Percentiles rank a stretch among this genome's conserved stretches.
Evolutionary conservation across 2,329 filamentous ascomycete species (phyloP).

Genomic region (Thielaviopsis musarum): DNA sequence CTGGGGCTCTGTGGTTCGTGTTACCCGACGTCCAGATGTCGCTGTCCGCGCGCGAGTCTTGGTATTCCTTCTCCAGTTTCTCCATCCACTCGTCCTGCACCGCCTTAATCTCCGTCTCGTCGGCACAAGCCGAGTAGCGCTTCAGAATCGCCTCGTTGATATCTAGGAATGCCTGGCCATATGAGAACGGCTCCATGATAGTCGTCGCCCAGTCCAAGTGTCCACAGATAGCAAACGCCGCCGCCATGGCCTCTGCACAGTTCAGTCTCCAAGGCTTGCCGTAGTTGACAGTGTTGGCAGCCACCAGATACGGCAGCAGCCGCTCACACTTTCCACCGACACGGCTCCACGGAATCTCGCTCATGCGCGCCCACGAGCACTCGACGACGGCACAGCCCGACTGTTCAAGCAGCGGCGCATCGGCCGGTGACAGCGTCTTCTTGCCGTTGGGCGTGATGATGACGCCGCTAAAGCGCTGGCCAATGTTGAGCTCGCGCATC

Average conservation of each 20-base stretch:
- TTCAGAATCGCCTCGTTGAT: conserved; percentile 76
- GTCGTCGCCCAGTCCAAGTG: conserved; percentile 80
- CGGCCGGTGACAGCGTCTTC: conserved; percentile 64
- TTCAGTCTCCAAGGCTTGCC: conserved; percentile 90
- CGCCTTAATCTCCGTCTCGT: conserved; percentile 68
- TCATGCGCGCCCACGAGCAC: conserved; percentile 86
- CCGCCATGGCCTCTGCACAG: conserved; percentile 86
- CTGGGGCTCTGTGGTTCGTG: conserved; percentile 47
- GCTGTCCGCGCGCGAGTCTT: conserved; percentile 55
- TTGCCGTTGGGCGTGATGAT: conserved; percentile 94
- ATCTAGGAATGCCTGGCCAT: conserved; percentile 73
- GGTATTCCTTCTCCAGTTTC: conserved; percentile 78
- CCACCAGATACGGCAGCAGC: conserved; percentile 82
- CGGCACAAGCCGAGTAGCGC: conserved; percentile 67
- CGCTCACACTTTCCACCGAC: conserved; percentile 91
- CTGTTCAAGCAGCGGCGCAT: conserved; percentile 65
- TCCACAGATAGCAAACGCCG: conserved; percentile 85
- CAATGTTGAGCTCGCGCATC: conserved; percentile 83
- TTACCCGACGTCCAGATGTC: conserved; percentile 90
- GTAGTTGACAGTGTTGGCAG: conserved; percentile 94
- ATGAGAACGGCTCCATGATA: conserved; percentile 69
- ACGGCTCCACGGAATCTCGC: conserved; percentile 77
- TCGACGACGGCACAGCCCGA: conserved; percentile 92
- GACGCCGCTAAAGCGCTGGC: conserved; percentile 80
- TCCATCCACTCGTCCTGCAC: conserved; percentile 78